Base-by-base conservation (phyloP, 2,329 filamentous ascomycete species). In the Proliferodiscus dingleyae region DNA sequence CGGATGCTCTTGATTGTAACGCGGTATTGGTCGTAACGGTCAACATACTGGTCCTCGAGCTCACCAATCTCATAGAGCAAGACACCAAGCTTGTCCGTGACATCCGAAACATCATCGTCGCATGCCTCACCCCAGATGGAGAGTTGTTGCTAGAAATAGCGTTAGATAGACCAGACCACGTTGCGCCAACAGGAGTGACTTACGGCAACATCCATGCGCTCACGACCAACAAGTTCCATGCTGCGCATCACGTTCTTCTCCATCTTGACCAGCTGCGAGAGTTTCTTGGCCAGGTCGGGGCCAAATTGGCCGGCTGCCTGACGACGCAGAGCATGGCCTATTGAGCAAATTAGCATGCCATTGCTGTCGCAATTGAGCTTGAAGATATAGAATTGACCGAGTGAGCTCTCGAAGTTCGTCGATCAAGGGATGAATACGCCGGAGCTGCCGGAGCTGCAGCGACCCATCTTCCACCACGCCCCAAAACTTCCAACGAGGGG, bases 161-260 rank as follows among this genome's bases (percentile, higher is more conserved):
- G 18, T 37, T 61, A 30, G 60, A 48, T 41, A 30, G 30, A 30
- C 16, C 13, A 15, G 29, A 15, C 5, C n/a, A 43, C 5, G 8
- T 26, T 52, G 8, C 23, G 19, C 22, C 16, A 26, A 24, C 28
- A 29, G 5, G 2, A n/a, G 34, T 39, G 32, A 78, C 88, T 64
- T 86, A 95, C 89, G 64, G 93, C 93, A 57, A 96, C 91, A 63
- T 97, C 93, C 89, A 97, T 97, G 61, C 93, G 84, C 76, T 98
- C 93, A 63, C 89, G 85, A 37, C 89, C 89, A 43, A 97, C 93
- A 40, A 89, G 78, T 67, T 98, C 93, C 77, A 97, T 83, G 67
- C 89, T 96, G 68, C 93, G 89, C 93, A 98, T 98, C 46, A 96
- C 88, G 66, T 98, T 97, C 83, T 98, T 98, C 74, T 98, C 93